A percentile compares a stretch with the other conserved stretches of the same genome.
phyloP scores from a whole-genome alignment of 306 rosid species.

The Ochetophila trinervis region DNA sequence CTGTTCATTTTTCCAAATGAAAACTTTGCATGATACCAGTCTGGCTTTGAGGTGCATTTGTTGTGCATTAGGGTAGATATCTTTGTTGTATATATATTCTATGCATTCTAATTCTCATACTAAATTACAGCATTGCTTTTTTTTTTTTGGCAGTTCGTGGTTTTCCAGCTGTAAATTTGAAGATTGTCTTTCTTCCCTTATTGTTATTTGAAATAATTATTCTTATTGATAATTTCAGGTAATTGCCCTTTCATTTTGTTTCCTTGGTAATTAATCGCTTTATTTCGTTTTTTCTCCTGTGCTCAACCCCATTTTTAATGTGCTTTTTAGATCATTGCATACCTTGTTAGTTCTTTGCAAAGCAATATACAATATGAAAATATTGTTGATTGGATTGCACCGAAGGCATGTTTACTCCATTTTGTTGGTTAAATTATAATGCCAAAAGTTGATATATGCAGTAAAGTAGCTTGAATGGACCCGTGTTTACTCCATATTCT shows the following conservation, averaged over 20 bases:
- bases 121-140: slow-evolving; percentile 23
- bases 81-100: slow-evolving; percentile 2
- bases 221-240: slow-evolving; percentile 96
- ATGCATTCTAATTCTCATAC: slow-evolving; percentile 15
- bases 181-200: slow-evolving; percentile 91
- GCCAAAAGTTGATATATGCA: too few relatives aligned
- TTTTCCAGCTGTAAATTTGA: slow-evolving; percentile 70
- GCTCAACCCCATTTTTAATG: too few relatives aligned
- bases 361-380: too few relatives aligned
- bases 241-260: slow-evolving; percentile 19
- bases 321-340: too few relatives aligned
- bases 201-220: slow-evolving; percentile 78
- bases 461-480: too few relatives aligned
- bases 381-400: too few relatives aligned
- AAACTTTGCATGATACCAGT: not conserved
- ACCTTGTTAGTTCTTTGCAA: too few relatives aligned
- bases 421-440: too few relatives aligned
- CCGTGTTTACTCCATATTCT: too few relatives aligned
- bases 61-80: slow-evolving; percentile 3
- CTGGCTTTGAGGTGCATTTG: not conserved
- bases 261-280: not conserved
- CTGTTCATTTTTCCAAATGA: not conserved
- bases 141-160: slow-evolving; percentile 53
- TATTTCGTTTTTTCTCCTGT: too few relatives aligned
- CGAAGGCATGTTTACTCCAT: too few relatives aligned